Conservation (phyloP, 164 flowering plant species). For the Platanus orientalis region DNA sequence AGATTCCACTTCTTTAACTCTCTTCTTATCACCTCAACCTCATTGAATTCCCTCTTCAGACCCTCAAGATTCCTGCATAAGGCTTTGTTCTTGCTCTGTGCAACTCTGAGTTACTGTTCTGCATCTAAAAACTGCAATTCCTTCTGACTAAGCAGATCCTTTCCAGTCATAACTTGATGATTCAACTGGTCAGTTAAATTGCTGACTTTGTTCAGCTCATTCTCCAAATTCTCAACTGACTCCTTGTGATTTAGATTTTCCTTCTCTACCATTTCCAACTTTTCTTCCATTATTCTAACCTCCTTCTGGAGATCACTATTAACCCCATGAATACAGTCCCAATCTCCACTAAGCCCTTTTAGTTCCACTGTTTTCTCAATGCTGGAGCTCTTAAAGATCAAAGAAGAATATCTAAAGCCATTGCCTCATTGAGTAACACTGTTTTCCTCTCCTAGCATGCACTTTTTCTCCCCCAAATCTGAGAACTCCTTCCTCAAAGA, state of each 20-base stretch:
- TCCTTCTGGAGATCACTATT: slow-evolving; percentile 37
- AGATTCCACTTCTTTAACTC: slow-evolving; percentile 34
- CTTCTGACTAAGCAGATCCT: slow-evolving; percentile 39
- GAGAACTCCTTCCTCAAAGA: slow-evolving; percentile 7
- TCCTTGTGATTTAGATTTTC: slow-evolving; percentile 45
- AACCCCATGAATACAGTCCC: slow-evolving; percentile 29
- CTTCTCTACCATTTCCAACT: slow-evolving; percentile 33
- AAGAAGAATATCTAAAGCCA: slow-evolving; percentile 25
- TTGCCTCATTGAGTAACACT: slow-evolving; percentile 24
- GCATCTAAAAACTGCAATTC: slow-evolving; percentile 41
- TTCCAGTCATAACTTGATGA: slow-evolving; percentile 28
- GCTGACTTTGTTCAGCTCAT: slow-evolving; percentile 36
- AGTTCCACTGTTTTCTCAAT: slow-evolving; percentile 47
- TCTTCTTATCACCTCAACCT: slow-evolving; percentile 27
- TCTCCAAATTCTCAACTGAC: slow-evolving; percentile 32
- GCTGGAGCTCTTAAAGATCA: slow-evolving; percentile 27
- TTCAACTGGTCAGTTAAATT: slow-evolving; percentile 35
- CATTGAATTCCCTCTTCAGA: slow-evolving; percentile 37
- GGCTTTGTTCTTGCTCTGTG: slow-evolving; percentile 32
- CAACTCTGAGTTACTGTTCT: slow-evolving; percentile 37
- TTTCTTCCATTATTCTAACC: slow-evolving; percentile 23
- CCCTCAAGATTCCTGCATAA: slow-evolving; percentile 34
- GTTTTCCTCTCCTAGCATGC: slow-evolving; percentile 43
- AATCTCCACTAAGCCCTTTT: slow-evolving; percentile 30
- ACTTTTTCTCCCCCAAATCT: slow-evolving; percentile 4